Percentiles rank a stretch among this genome's conserved stretches.
phyloP scores from a whole-genome alignment of 257 asterid species.

The Lycium ferocissimum region DNA sequence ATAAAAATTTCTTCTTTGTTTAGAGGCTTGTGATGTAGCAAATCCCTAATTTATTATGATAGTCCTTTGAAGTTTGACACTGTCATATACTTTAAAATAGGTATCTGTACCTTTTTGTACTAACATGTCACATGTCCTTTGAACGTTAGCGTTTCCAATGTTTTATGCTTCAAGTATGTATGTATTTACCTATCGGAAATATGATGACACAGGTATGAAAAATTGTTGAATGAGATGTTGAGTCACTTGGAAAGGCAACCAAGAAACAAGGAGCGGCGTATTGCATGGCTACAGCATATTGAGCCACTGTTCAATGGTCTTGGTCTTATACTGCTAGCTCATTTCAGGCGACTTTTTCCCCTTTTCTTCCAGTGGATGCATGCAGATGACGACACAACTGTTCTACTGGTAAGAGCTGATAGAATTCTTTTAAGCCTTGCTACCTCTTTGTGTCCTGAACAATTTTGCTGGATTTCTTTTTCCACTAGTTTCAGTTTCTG shows the following conservation, averaged over 20 bases:
- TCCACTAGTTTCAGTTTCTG: slow-evolving; percentile 1
- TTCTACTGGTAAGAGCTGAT: slow-evolving; percentile 65
- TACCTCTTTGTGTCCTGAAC: slow-evolving; percentile 4
- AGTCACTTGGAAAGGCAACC: slow-evolving; percentile 94
- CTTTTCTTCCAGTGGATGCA: slow-evolving; percentile 95
- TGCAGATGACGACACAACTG: slow-evolving; percentile 86
- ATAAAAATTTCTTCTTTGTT: not conserved
- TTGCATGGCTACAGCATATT: slow-evolving; percentile 73
- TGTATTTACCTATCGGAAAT: slow-evolving; percentile 22
- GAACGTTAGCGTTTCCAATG: slow-evolving; percentile 16
- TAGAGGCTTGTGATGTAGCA: slow-evolving; percentile 3
- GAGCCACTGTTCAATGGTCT: slow-evolving; percentile 72
- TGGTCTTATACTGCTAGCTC: slow-evolving; percentile 79
- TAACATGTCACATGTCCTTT: not conserved
- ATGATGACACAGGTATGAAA: slow-evolving; percentile 69
- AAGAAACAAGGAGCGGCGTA: slow-evolving; percentile 79
- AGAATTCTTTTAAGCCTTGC: slow-evolving; percentile 30
- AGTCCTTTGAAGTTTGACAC: slow-evolving; percentile 1
- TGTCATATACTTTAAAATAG: not conserved
- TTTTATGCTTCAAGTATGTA: not conserved
- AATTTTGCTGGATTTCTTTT: slow-evolving; percentile 15
- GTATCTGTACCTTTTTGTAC: not conserved
- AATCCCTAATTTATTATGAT: not conserved
- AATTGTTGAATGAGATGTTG: slow-evolving; percentile 81
- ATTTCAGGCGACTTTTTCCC: slow-evolving; percentile 83